A percentile compares a stretch with the other conserved stretches of the same genome.
These are phyloP conservation scores for Talaromyces proteolyticus DNA, from an alignment of 495 filamentous ascomycete genomes.

Conservation along the genomic window DNA sequence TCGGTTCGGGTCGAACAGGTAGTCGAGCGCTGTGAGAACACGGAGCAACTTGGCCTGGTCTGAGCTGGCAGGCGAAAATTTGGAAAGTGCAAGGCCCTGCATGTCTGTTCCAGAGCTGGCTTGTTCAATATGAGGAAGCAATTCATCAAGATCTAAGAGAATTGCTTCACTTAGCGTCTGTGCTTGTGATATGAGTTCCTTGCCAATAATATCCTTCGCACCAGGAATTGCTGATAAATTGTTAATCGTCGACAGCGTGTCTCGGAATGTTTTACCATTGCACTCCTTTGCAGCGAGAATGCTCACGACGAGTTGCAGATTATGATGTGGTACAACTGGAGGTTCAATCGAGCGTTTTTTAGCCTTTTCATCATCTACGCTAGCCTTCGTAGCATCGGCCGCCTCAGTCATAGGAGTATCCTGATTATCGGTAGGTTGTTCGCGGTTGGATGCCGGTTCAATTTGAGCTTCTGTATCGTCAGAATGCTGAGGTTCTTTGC, in stretches of 20 bases:
- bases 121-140: conserved; percentile 81
- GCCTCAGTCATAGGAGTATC: conserved; percentile 39
- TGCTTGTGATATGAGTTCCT: conserved; percentile 82
- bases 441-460: too few species aligned
- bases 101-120: conserved; percentile 88
- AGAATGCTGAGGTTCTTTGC: conserved; percentile 36
- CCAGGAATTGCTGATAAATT: conserved; percentile 91
- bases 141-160: conserved; percentile 72
- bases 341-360: conserved; percentile 75
- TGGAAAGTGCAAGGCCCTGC: conserved; percentile 86
- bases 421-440: conserved; percentile 9
- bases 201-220: conserved; percentile 84
- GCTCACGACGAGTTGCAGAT: conserved; percentile 87
- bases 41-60: conserved; percentile 93
- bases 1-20: conserved; percentile 77
- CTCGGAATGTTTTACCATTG: conserved; percentile 92
- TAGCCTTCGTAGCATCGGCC: conserved; percentile 23
- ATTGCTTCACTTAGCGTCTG: conserved; percentile 79
- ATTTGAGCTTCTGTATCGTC: conserved; percentile 4
- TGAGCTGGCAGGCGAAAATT: conserved; percentile 92
- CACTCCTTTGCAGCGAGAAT: conserved; percentile 95
- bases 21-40: conserved; percentile 91
- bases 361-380: conserved; percentile 38
- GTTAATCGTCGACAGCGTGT: conserved; percentile 95
- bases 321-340: conserved; percentile 82